phyloP scores from a whole-genome alignment of 2,329 filamentous ascomycete species.

The Pseudocercospora cruenta region DNA sequence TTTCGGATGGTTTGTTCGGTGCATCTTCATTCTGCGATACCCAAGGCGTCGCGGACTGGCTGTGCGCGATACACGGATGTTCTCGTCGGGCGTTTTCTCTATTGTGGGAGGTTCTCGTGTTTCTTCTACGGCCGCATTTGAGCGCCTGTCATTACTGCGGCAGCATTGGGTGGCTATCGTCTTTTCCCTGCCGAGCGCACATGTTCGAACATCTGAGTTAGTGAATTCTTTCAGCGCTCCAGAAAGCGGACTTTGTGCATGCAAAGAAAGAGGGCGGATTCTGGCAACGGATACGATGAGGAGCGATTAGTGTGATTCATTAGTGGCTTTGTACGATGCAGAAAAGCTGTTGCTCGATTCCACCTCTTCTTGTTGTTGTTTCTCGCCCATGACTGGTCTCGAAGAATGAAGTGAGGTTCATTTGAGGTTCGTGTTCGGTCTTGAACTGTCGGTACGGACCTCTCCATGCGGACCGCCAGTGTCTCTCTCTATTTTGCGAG shows the following conservation, averaged over 20 bases:
- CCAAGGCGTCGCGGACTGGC: constrained; percentile 15
- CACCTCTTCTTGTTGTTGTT: neutral
- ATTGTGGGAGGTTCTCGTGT: constrained; percentile 18
- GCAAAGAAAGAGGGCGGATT: constrained; percentile 19
- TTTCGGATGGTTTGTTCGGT: neutral
- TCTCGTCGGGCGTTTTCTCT: constrained; percentile 14
- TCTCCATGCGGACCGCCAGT: neutral
- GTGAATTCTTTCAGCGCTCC: constrained; percentile 6
- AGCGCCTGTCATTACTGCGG: constrained; percentile 23
- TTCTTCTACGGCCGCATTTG: constrained; percentile 15
- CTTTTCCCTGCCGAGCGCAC: constrained; percentile 6
- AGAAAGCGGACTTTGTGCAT: constrained; percentile 3
- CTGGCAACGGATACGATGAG: constrained; percentile 25
- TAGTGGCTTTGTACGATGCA: constrained; percentile 17
- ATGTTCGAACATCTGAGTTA: constrained; percentile 6
- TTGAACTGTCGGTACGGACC: neutral
- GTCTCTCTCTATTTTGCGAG: neutral
- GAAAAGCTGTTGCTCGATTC: constrained; percentile 11
- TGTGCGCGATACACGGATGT: constrained; percentile 17
- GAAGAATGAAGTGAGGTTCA: constrained; percentile 1
- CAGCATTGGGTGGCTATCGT: constrained; percentile 18
- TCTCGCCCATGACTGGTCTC: neutral
- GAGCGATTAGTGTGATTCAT: constrained; percentile 15
- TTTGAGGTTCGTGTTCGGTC: neutral
- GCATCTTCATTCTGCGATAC: constrained; percentile 22